Base-by-base conservation (phyloP, 495 filamentous ascomycete genomes). In the Hypoxylon fuscum region DNA sequence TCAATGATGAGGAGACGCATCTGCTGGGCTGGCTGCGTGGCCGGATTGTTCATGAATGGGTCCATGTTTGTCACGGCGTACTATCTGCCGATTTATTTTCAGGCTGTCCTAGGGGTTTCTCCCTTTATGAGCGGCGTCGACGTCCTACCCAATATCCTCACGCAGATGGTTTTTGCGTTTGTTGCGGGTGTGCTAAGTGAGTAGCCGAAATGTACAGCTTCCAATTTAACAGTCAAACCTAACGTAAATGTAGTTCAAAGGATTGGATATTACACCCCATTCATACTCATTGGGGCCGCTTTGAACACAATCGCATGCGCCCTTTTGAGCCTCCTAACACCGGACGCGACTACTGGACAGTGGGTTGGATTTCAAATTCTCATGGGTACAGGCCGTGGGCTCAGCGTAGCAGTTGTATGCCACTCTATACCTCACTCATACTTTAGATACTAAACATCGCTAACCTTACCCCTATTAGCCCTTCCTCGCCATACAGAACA, bases 81-180 rank as follows among this genome's bases (percentile, higher is more conserved):
- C 64, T 84, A 81, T 45, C 68, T 87, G 1, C 83, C 85, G 1
- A 79, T 89, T 43, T 90, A 84, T 80, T 88, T 90, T 69, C 87
- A 91, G 68, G 79, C 79, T 10, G 79, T 85, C 64, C 76, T 79
- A 44, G 75, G 69, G 3, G 69, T 66, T 2, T 72, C 74, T 0
- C 76, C 83, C 4, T 67, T 76, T 21, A 74, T 75, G 54, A 81
- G 77, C 12, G 83, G 82, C 20, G 75, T 85, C 35, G 65, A 76
- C 56, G 73, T 77, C 32, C 64, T 86, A 1, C 81, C 83, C 2
- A 76, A 66, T 12, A 77, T 86, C 14, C 42, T 87, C n/a, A 62
- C 68, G 27, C 80, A 84, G 64, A 63, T 83, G 22, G 34, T 81
- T 0, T 66, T 74, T 15, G 79, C 77, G 1, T 67, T 85, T 4